Percentiles rank a stretch among this genome's conserved stretches.
Evolutionary conservation across 2,329 filamentous ascomycete genomes (phyloP).

Genomic region (Aspergillus ochraceus): DNA sequence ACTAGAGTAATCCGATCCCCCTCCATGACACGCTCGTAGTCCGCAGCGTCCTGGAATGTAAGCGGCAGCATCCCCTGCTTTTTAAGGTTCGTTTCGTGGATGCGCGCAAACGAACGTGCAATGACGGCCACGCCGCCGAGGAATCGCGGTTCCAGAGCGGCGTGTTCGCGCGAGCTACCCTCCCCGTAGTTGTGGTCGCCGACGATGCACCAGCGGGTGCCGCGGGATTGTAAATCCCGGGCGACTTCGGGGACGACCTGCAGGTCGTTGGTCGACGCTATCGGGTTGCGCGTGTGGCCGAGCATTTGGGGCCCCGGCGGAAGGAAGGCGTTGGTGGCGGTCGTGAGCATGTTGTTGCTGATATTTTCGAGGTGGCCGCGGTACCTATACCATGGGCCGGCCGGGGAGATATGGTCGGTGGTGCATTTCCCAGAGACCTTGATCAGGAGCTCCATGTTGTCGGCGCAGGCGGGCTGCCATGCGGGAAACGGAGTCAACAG

Average conservation of each 20-base stretch:
- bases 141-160: conserved; percentile 94
- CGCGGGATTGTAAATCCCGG: conserved; percentile 97
- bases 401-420: conserved; percentile 96
- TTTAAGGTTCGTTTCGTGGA: conserved; percentile 99
- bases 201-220: conserved; percentile 93
- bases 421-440: conserved; percentile 96
- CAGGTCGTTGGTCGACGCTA: conserved; percentile 69
- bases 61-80: conserved; percentile 99
- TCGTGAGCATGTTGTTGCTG: conserved; percentile 99
- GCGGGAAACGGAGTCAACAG: conserved; percentile 79
- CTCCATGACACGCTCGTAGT: conserved; percentile 95
- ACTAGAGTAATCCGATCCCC: conserved; percentile 89
- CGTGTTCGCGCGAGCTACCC: conserved; percentile 96
- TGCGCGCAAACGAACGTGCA: conserved; percentile 93
- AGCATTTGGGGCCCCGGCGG: too few species aligned
- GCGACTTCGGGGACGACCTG: conserved; percentile 90
- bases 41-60: conserved; percentile 88
- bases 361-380: conserved; percentile 99
- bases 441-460: conserved; percentile 85
- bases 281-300: conserved; percentile 86
- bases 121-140: conserved; percentile 97
- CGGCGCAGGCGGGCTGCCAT: conserved; percentile 91
- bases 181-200: conserved; percentile 99
- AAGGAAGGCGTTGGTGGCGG: conserved; percentile 76
- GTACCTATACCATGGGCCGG: conserved; percentile 97